phyloP scores from a whole-genome alignment of 495 filamentous ascomycete species.

The Immersiella caudata region DNA sequence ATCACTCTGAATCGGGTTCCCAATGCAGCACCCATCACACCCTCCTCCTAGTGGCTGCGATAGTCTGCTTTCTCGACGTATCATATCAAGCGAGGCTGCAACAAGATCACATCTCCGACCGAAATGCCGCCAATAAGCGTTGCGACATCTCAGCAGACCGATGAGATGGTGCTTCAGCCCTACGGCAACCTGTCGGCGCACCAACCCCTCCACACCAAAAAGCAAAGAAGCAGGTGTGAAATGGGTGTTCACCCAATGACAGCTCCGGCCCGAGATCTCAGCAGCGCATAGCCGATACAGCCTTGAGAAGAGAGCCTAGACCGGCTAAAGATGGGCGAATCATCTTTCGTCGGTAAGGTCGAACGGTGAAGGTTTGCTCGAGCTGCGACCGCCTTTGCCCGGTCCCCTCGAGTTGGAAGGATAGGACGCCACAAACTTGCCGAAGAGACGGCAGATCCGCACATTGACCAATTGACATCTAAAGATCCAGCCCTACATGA shows the following conservation, averaged over 20 bases:
- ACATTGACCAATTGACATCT: neutral
- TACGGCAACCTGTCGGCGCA: neutral
- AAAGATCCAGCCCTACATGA: neutral
- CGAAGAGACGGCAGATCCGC: neutral
- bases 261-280: slow-evolving; percentile 3
- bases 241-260: neutral
- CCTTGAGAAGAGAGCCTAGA: neutral
- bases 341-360: neutral
- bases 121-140: neutral
- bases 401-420: neutral
- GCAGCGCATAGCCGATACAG: neutral
- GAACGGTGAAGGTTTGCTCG: neutral
- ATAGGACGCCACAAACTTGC: neutral
- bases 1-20: neutral
- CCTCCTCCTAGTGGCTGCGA: neutral
- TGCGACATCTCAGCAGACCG: neutral
- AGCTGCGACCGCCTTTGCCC: neutral
- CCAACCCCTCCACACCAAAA: neutral
- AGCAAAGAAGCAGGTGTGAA: neutral
- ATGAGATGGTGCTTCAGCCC: neutral
- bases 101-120: neutral
- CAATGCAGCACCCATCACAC: neutral
- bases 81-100: neutral
- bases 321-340: neutral
- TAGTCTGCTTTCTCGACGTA: neutral